Evolutionary conservation across 1,139 yeast genomes (phyloP).

Genomic region (Nadsonia starkeyi-henricii): DNA sequence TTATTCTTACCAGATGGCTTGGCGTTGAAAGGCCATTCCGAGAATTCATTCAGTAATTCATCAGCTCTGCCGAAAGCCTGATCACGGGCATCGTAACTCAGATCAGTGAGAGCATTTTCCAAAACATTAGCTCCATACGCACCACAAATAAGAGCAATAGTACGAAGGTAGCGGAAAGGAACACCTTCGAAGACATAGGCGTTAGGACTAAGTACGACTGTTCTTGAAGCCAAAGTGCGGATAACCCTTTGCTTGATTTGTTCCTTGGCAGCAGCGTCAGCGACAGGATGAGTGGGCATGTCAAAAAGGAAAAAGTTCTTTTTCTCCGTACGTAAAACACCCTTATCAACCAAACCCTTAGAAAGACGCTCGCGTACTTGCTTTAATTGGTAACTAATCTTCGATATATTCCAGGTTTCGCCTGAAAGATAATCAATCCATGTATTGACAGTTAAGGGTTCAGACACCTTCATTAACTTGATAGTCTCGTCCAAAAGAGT

Average conservation of each 20-base stretch:
- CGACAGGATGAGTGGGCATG: constrained; percentile 97
- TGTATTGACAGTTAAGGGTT: constrained; percentile 65
- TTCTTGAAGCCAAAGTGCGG: constrained; percentile 55
- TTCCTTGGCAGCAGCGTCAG: constrained; percentile 75
- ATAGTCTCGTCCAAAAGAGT: constrained; percentile 87
- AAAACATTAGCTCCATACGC: constrained; percentile 93
- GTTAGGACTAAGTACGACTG: constrained; percentile 33
- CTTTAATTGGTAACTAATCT: constrained; percentile 85
- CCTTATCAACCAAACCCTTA: constrained; percentile 94
- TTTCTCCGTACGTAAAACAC: constrained; percentile 90
- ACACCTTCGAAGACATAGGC: constrained; percentile 50
- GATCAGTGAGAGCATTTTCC: constrained; percentile 69
- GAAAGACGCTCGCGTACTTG: constrained; percentile 95
- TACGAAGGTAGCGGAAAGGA: constrained; percentile 58
- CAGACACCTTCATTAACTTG: constrained; percentile 77
- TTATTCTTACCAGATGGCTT: constrained; percentile 62
- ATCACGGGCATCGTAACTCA: constrained; percentile 83
- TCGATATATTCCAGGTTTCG: constrained; percentile 95
- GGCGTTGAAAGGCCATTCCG: constrained; percentile 75
- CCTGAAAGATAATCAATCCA: constrained; percentile 92
- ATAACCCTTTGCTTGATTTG: constrained; percentile 61
- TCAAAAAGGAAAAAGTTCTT: constrained; percentile 88
- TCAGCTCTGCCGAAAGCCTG: constrained; percentile 89
- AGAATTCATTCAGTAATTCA: constrained; percentile 66
- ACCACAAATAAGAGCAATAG: constrained; percentile 74